Evolutionary conservation across 805 yeast species (phyloP).

Genomic region (Brettanomyces sp.): DNA sequence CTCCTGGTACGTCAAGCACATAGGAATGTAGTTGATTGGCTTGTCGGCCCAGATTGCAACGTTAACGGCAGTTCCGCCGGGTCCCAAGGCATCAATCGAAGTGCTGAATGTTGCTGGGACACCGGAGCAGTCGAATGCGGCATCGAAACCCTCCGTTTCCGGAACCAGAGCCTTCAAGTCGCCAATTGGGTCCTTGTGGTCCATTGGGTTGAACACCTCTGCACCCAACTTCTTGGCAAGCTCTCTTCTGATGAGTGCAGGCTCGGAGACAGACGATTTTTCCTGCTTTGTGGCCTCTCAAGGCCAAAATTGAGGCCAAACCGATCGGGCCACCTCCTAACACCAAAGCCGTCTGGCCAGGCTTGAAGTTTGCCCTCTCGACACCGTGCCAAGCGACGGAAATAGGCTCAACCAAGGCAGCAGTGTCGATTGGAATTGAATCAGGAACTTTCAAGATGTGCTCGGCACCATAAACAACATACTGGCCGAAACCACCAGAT

Average conservation of each 20-base stretch:
- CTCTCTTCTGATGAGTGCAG: conserved; percentile 51
- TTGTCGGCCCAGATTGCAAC: conserved; percentile 57
- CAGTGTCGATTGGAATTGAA: conserved; percentile 23
- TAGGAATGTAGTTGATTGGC: conserved; percentile 41
- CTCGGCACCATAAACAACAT: conserved; percentile 26
- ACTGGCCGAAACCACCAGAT: conserved; percentile 38
- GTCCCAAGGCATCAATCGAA: conserved; percentile 38
- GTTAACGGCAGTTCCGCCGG: conserved; percentile 51
- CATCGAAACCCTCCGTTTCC: conserved; percentile 36
- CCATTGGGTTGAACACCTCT: conserved; percentile 40
- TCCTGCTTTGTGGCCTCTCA: conserved; percentile 39
- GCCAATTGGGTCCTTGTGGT: conserved; percentile 27
- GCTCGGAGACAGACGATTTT: conserved; percentile 51
- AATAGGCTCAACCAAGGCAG: conserved; percentile 50
- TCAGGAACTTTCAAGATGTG: conserved; percentile 27
- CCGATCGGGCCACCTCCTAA: conserved; percentile 62
- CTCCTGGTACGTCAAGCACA: conserved; percentile 47
- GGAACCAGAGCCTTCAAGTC: conserved; percentile 30
- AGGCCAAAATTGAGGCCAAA: conserved; percentile 44
- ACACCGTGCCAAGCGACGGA: conserved; percentile 56
- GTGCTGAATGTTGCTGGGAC: conserved; percentile 43
- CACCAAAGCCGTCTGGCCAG: conserved; percentile 39
- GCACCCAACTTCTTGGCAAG: conserved; percentile 45
- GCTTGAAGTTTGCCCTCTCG: conserved; percentile 32
- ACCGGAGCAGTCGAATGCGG: conserved; percentile 48